Evolutionary conservation across 2,329 filamentous ascomycete species (phyloP).

Genomic region (Neopestalotiopsis sp.): DNA sequence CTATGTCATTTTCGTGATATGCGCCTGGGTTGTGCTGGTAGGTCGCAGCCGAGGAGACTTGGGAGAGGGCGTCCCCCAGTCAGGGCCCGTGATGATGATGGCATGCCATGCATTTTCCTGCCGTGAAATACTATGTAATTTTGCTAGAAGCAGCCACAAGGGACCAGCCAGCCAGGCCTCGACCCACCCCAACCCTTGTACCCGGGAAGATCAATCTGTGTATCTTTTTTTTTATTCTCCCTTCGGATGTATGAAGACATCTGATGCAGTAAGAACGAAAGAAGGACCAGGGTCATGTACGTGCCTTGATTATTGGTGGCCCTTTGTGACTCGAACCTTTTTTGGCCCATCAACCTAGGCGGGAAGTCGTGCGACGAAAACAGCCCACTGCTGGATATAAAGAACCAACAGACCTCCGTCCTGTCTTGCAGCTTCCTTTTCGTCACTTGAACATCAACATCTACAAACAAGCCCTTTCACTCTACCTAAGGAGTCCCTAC

Average conservation of each 20-base stretch:
- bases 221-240: neutral
- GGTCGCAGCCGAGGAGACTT: conserved; percentile 2
- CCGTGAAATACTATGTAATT: neutral
- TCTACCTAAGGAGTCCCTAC: neutral
- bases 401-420: neutral
- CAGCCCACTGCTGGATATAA: conserved; percentile 9
- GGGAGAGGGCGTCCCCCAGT: neutral
- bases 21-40: neutral
- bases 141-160: conserved; percentile 7
- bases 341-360: neutral
- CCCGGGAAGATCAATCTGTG: neutral
- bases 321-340: conserved; percentile 8
- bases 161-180: neutral
- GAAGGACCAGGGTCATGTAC: neutral
- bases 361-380: neutral
- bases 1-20: conserved; percentile 10
- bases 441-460: conserved; percentile 10
- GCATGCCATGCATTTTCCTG: neutral
- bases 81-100: conserved; percentile 5
- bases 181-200: neutral
- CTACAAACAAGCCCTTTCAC: neutral
- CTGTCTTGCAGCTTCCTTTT: neutral
- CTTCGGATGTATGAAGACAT: neutral
- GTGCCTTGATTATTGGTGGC: conserved; percentile 8
- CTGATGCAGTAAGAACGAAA: neutral